Evolutionary conservation across 805 yeast species (phyloP).

Genomic region (Metschnikowia lochheadii): DNA sequence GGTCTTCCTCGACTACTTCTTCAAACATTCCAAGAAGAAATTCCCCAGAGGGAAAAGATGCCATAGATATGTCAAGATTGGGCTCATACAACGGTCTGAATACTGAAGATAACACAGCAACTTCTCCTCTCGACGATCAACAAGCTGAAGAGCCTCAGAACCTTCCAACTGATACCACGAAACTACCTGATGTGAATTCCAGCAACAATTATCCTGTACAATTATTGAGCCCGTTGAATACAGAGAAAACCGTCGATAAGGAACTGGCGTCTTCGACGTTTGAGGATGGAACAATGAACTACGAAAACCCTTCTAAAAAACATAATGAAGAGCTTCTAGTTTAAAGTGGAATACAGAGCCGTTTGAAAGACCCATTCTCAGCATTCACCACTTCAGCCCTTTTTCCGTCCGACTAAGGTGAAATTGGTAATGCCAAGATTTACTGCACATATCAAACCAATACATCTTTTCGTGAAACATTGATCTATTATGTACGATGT

Average conservation of each 20-base stretch:
- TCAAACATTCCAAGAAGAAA: neutral
- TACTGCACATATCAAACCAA: neutral
- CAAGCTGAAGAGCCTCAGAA: neutral
- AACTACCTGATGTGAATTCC: neutral
- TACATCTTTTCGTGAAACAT: neutral
- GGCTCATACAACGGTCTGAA: neutral
- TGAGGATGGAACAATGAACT: neutral
- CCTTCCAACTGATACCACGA: neutral
- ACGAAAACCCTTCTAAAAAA: neutral
- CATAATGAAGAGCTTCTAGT: slow-evolving; percentile 1
- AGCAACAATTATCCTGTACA: neutral
- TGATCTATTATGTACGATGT: neutral
- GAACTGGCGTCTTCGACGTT: neutral
- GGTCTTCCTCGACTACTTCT: neutral
- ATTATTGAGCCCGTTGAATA: slow-evolving; percentile 3
- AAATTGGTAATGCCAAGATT: neutral
- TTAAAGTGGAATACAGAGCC: neutral
- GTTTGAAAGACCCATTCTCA: neutral
- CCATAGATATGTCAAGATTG: neutral
- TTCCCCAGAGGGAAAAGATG: neutral
- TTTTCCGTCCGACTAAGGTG: neutral
- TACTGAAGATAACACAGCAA: neutral
- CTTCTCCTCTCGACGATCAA: neutral
- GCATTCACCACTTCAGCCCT: neutral
- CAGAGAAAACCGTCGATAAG: neutral